Conservation (phyloP, 1,139 yeast species). For the Candida tetrigidarum region DNA sequence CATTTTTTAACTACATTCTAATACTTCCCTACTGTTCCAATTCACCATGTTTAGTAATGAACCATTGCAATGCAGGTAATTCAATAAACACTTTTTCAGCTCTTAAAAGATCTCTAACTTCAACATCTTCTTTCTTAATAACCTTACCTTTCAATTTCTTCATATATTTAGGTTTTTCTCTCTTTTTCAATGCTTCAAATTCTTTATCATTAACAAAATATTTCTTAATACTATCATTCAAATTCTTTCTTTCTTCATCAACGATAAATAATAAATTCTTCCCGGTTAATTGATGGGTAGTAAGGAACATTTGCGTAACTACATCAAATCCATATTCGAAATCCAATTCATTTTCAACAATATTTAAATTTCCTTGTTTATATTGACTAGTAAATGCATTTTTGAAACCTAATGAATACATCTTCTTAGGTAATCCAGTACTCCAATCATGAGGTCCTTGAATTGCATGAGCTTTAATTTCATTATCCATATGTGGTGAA, state of each 20-base stretch:
- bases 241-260: conserved; percentile 53
- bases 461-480: conserved; percentile 89
- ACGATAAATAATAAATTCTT: conserved; percentile 72
- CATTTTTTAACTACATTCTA: not conserved
- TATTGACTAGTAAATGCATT: conserved; percentile 84
- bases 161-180: conserved; percentile 32
- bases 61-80: conserved; percentile 69
- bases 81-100: conserved; percentile 82
- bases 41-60: conserved; percentile 36
- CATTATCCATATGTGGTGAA: conserved; percentile 89
- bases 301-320: conserved; percentile 48
- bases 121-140: conserved; percentile 75
- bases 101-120: conserved; percentile 82
- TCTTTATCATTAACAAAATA: conserved; percentile 10
- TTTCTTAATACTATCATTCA: conserved; percentile 30
- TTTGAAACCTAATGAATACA: conserved; percentile 76
- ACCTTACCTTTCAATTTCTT: conserved; percentile 62
- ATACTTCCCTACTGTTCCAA: not conserved
- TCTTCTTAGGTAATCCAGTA: conserved; percentile 76
- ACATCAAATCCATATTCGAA: conserved; percentile 23
- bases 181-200: conserved; percentile 9
- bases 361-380: conserved; percentile 68
- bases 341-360: conserved; percentile 54
- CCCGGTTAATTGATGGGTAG: conserved; percentile 54
- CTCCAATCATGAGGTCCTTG: conserved; percentile 90